phyloP scores from a whole-genome alignment of 2,329 filamentous ascomycete species.

The Huntiella abstrusa region DNA sequence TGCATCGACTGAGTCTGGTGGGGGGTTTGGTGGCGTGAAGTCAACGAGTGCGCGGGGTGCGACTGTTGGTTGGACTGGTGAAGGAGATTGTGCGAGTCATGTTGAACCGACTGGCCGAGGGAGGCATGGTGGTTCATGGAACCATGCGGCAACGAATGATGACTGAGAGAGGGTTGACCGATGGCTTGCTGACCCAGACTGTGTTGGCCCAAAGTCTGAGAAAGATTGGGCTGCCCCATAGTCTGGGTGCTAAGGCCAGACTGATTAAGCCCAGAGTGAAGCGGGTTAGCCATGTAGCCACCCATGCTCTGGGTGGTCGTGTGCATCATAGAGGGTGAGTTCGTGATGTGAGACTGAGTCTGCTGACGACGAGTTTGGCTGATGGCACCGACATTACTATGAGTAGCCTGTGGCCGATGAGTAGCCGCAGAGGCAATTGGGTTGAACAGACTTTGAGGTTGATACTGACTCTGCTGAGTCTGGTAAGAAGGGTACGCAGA shows the following conservation, averaged over 20 bases:
- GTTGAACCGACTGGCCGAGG: conserved; percentile 22
- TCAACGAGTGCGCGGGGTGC: conserved; percentile 16
- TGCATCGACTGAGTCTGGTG: conserved; percentile 9
- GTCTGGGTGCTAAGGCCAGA: conserved; percentile 16
- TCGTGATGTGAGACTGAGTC: conserved; percentile 20
- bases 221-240: conserved; percentile 16
- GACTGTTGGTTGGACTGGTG: conserved; percentile 17
- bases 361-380: conserved; percentile 16
- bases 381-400: conserved; percentile 26
- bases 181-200: conserved; percentile 13
- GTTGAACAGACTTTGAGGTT: conserved; percentile 34
- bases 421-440: conserved; percentile 29
- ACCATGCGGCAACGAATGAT: conserved; percentile 6
- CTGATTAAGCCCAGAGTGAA: conserved; percentile 15
- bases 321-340: conserved; percentile 17
- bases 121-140: conserved; percentile 10
- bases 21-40: conserved; percentile 15
- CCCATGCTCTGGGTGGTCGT: conserved; percentile 13
- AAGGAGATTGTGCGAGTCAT: conserved; percentile 25
- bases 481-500: conserved; percentile 37
- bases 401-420: conserved; percentile 27
- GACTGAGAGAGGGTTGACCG: conserved; percentile 6
- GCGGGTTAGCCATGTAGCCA: conserved; percentile 15
- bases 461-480: conserved; percentile 27
- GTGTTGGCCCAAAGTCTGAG: conserved; percentile 13